phyloP scores from a whole-genome alignment of 176 grass and related monocot species.

The Leersia perrieri region DNA sequence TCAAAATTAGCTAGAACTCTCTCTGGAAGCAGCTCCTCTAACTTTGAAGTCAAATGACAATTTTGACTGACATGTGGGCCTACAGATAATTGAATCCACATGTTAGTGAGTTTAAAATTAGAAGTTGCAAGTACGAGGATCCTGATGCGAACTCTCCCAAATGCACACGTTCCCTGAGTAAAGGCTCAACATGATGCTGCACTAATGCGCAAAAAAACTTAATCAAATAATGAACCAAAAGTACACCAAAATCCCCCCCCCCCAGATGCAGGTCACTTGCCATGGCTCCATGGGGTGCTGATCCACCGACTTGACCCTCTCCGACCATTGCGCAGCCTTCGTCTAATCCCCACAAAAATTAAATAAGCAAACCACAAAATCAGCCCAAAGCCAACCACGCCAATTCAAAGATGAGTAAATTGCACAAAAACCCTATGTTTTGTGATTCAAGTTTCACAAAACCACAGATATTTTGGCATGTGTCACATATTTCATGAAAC shows the following conservation, averaged over 20 bases:
- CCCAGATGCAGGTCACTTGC: conserved; percentile 27
- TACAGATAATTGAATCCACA: too few relatives aligned
- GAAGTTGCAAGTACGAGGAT: too few relatives aligned
- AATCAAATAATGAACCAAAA: conserved; percentile 17
- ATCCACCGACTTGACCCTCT: conserved; percentile 98
- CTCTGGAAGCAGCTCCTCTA: too few relatives aligned
- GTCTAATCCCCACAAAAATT: conserved; percentile 56
- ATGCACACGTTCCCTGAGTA: conserved; percentile 97
- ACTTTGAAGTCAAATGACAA: too few relatives aligned
- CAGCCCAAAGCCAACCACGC: conserved; percentile 7
- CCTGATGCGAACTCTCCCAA: too few relatives aligned
- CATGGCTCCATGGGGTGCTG: conserved; percentile 98
- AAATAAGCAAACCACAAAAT: conserved; percentile 11
- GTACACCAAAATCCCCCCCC: neutral
- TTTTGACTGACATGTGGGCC: too few relatives aligned
- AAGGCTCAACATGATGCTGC: conserved; percentile 88
- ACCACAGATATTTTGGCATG: too few relatives aligned
- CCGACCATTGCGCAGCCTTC: conserved; percentile 93
- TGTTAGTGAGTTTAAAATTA: too few relatives aligned
- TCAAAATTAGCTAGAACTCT: neutral
- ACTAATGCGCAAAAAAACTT: conserved; percentile 28
- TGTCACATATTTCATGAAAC: too few relatives aligned
- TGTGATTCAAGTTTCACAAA: too few relatives aligned
- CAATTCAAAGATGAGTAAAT: too few relatives aligned
- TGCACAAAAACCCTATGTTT: too few relatives aligned